Conservation (phyloP, 768 basidiomycete genomes). For the Amanita thiersii region DNA sequence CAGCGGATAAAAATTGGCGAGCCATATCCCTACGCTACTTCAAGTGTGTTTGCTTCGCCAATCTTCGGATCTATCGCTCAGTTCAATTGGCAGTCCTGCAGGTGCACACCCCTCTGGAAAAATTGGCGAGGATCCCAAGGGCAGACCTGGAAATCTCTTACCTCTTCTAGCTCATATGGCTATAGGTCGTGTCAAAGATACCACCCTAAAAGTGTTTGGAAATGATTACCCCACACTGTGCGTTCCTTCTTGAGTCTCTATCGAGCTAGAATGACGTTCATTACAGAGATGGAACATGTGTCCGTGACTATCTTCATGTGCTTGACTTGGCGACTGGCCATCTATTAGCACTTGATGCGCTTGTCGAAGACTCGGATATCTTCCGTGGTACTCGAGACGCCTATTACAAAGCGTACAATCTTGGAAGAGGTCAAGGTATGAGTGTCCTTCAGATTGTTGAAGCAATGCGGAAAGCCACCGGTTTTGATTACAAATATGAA, state of each 20-base stretch:
- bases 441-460: conserved; percentile 91
- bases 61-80: neutral
- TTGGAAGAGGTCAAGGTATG: conserved; percentile 88
- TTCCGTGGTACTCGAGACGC: conserved; percentile 50
- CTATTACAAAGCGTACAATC: conserved; percentile 91
- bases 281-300: conserved; percentile 87
- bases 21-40: conserved; percentile 92
- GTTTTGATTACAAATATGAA: conserved; percentile 82
- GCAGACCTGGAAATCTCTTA: conserved; percentile 89
- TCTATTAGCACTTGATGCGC: conserved; percentile 81
- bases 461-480: conserved; percentile 89
- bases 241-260: conserved; percentile 16
- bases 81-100: conserved; percentile 57
- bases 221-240: conserved; percentile 95
- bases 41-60: conserved; percentile 52
- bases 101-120: conserved; percentile 95
- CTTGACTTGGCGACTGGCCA: conserved; percentile 95
- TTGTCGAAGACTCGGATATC: conserved; percentile 48
- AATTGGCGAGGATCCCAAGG: conserved; percentile 95
- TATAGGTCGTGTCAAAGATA: conserved; percentile 71
- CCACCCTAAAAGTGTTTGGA: conserved; percentile 79
- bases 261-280: neutral
- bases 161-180: conserved; percentile 95
- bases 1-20: conserved; percentile 71
- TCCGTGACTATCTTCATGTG: conserved; percentile 92